Percentiles rank a stretch among this genome's conserved stretches.
These are phyloP conservation scores for Tetrahymena malaccensis DNA, from an alignment of 73 alveolate genomes.

Conservation along the genomic window DNA sequence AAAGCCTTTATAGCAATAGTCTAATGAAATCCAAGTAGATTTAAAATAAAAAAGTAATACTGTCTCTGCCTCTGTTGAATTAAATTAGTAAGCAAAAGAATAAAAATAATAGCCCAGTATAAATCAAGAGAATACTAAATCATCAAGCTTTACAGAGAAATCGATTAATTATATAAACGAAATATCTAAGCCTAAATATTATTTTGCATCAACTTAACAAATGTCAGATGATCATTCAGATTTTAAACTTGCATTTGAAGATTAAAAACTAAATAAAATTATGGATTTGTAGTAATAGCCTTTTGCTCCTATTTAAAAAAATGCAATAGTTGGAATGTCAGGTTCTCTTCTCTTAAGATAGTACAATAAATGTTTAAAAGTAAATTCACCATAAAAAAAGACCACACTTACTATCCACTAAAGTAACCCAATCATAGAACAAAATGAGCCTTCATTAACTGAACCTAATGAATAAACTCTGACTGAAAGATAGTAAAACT, in stretches of 20 bases:
- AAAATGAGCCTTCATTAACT: neutral
- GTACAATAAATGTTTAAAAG: neutral
- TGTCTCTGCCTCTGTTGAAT: neutral
- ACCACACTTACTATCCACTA: neutral
- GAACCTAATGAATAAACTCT: neutral
- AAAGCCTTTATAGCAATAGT: too few species aligned
- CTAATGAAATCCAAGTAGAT: neutral
- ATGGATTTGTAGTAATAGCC: neutral
- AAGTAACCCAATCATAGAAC: neutral
- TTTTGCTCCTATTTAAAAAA: neutral
- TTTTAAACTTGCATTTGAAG: neutral
- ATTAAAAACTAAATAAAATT: neutral
- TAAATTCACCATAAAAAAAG: neutral
- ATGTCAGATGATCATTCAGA: neutral
- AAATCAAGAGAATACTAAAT: neutral
- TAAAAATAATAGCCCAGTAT: neutral
- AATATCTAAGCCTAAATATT: neutral
- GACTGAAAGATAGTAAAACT: neutral
- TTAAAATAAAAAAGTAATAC: too few species aligned
- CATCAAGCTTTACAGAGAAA: neutral
- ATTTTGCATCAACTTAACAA: neutral
- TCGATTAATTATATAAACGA: neutral
- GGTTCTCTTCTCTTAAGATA: neutral
- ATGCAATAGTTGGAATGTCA: neutral
- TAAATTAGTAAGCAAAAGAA: neutral